Evolutionary conservation across 2,329 filamentous ascomycete genomes (phyloP), one percentile per base, ranked within the genome.

Genomic region (Mollisia scopiformis): DNA sequence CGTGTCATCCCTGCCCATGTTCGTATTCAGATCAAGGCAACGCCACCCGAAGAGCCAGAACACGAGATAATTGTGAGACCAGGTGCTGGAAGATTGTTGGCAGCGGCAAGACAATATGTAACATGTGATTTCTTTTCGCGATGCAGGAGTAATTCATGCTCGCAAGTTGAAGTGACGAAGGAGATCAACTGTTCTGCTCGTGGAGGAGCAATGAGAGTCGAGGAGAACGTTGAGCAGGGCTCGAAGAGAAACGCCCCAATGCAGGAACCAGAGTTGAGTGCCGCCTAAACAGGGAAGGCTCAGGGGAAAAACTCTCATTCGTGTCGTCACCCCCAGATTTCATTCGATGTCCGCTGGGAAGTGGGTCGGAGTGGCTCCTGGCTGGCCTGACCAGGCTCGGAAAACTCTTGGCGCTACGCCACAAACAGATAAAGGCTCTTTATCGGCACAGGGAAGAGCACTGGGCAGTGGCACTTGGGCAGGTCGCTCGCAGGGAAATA

Each of bases 331-430:
- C 43, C 43, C 13, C 13, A 13, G 7, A 2, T 13, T 47, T 27
- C 14, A 47, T 47, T 47, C 14, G 43, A 25, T 16, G 23, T 6
- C 21, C 21, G 11, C 10, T 4, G 7, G n/a, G 13, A 6, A 10
- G 39, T 43, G 39, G 39, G 23, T 28, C 41, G 8, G 7, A n/a
- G 10, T 41, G 37, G 37, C 14, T 41, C 19, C 37, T n/a, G 5
- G 5, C 11, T 14, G 37, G 10, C 37, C 6, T 16, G 21, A 21
- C 43, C 43, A 16, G 39, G 16, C 43, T 27, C 23, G 25, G 31
- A 54, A 31, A 27, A 19, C 8, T 14, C 56, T 58, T 54, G 56
- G 56, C 56, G 31, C 56, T 58, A 58, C 49, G 56, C 56, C 56
- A 35, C 55, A 43, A 51, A 30, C 55, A 58, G 55, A 57, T 50